Evolutionary conservation across 108 stramenopile genomes (phyloP).

Genomic region (Epithemia pelagica): DNA sequence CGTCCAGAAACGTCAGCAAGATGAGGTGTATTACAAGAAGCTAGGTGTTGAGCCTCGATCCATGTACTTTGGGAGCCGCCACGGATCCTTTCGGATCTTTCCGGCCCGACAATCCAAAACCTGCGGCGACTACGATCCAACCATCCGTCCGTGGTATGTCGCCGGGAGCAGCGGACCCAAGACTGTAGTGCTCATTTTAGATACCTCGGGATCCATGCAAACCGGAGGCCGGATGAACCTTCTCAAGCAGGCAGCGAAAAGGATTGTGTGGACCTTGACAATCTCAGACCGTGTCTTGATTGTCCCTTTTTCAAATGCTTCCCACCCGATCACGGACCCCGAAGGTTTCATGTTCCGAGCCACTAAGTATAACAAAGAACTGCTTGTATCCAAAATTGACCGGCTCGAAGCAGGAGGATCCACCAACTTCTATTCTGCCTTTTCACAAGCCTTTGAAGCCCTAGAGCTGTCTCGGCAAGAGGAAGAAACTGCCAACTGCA

Average conservation of each 20-base stretch:
- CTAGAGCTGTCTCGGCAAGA: conserved; percentile 1
- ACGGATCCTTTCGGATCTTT: conserved; percentile 49
- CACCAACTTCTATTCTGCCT: conserved; percentile 18
- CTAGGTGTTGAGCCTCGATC: conserved; percentile 28
- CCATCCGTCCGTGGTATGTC: conserved; percentile 63
- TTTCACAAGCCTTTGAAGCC: conserved; percentile 12
- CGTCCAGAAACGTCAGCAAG: neutral
- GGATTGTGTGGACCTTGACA: conserved; percentile 35
- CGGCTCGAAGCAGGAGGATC: neutral
- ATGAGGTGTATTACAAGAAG: neutral
- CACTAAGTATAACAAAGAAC: conserved; percentile 9
- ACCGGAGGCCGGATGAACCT: conserved; percentile 15
- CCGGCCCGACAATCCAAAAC: conserved; percentile 31
- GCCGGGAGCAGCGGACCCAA: conserved; percentile 53
- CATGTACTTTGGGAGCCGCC: conserved; percentile 45
- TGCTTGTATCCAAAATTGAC: neutral
- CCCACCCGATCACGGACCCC: conserved; percentile 20
- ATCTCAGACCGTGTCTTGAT: conserved; percentile 40
- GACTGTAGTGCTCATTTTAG: conserved; percentile 56
- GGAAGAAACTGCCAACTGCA: conserved; percentile 10
- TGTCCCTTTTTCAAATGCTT: conserved; percentile 18
- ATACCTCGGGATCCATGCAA: conserved; percentile 43
- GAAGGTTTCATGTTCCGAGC: conserved; percentile 26
- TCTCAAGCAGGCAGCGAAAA: conserved; percentile 34
- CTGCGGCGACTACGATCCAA: conserved; percentile 54